Base-by-base conservation (phyloP, 2,329 filamentous ascomycete species). In the Ophiostoma ips region DNA sequence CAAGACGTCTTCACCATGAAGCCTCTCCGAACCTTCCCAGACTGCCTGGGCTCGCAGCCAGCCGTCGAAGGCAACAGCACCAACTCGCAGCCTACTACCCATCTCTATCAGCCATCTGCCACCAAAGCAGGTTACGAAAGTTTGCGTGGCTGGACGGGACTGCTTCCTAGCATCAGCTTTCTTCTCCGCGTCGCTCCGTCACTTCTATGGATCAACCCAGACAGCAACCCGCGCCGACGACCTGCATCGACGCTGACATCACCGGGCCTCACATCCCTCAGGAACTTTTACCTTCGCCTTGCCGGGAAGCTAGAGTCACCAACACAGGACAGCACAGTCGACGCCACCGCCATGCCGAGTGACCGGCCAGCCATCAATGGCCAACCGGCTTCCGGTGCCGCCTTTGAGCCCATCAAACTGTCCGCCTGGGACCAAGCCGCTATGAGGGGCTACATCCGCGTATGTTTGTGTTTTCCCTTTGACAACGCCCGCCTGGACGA, bases 381-480 rank as follows among this genome's bases (percentile, higher is more conserved):
- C 10, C 48, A 33, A 33, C 21, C 38, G 1, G 21, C 28, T 21
- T 21, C 28, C n/a, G n/a, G n/a, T 5, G 45, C 12, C 13, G 13
- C 24, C 2, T 13, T 13, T 16, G 34, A 46, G 31, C 33, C 31
- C 1, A 16, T 46, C 12, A 24, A 36, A 12, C 47, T 52, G 9
- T 52, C 50, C 10, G 50, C 49, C 3, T 57, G 56, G 56, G 56
- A 57, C 34, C 56, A 57, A 21, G 50, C 46, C 8, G 50, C 56
- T 16, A 56, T 57, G 55, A 37, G 56, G 15, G 49, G 38, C 18
- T 57, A 57, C 34, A 56, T 57, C 34, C 53, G 55, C 2, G 40
- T 55, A 1, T 50, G 48, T 2, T 51, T 61, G 12, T 61, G 60
- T 51, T 63, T 63, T 35, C 51, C 55, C 2, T 55, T 60, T 15